Base-by-base conservation (phyloP, 2,329 filamentous ascomycete species). In the Alternaria arbusti region DNA sequence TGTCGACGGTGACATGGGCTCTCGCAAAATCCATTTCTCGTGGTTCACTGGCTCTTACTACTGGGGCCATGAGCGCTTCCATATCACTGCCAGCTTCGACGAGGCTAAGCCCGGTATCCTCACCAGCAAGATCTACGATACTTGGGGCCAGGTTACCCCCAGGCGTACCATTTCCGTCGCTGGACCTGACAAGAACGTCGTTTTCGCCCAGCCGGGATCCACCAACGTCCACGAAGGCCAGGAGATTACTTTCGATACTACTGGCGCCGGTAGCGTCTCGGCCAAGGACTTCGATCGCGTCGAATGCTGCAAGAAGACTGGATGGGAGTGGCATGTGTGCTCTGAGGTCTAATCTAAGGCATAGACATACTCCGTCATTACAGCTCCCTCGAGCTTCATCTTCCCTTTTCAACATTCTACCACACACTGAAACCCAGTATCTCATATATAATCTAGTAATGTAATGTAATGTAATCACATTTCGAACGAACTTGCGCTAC, bases 151-250 rank as follows among this genome's bases (percentile, higher is more conserved):
- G 25, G 47, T 32, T 6, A 9, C 2, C 6, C 25, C 5, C 20
- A 15, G 50, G 5, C 50, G 50, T 3, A 36, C 13, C 9, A 40
- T 54, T 15, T 36, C 50, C 11, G 32, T 54, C 17, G 3, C 9
- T 7, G 50, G 50, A 5, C 7, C 28, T 3, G 30, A 20, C 28
- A 54, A 54, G 50, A 17, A 36, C 0, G 20, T 54, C 5, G 28
- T 7, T 1, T 54, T 17, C 5, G 50, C 50, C 3, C 2, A 13
- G 50, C 25, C 0, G 0, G 5, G 28, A 3, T 15, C 28, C 0
- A 17, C 7, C 17, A 52, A 40, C 4, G 50, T 52, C 2, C 17
- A 40, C 1, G 50, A 52, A 6, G 50, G 50, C 28, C 30, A 32
- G 50, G 50, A 36, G 5, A 40, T 52, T 12, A 40, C 13, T 3